Evolutionary conservation across 148 eudicot genomes (phyloP).

Genomic region (Vaccinium vitisidaea): DNA sequence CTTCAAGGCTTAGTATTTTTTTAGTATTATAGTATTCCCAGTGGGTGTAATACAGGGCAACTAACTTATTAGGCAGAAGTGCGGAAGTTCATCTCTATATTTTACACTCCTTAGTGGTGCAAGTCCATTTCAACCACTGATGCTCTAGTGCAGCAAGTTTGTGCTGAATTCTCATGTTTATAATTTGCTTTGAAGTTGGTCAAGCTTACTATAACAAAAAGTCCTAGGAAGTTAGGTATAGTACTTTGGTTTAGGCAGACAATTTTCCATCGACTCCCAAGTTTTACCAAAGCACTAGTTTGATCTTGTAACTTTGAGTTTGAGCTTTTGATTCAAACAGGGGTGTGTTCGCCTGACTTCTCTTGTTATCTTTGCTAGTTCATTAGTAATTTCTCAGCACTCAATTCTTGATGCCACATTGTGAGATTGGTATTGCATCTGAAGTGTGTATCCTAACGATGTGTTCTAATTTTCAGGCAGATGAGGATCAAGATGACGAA

Average conservation of each 20-base stretch:
- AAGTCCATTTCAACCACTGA: neutral
- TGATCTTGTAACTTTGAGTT: neutral
- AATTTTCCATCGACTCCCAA: neutral
- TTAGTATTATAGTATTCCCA: neutral
- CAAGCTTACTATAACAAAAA: neutral
- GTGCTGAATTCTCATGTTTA: neutral
- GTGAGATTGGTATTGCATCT: neutral
- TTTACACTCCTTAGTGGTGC: neutral
- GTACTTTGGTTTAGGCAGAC: neutral
- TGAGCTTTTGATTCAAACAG: neutral
- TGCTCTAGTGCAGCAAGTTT: neutral
- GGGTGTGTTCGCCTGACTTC: neutral
- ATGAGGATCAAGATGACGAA: slow-evolving; percentile 75
- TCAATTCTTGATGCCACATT: neutral
- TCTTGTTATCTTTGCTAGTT: neutral
- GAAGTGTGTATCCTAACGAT: neutral
- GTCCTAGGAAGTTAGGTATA: neutral
- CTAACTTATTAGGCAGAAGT: neutral
- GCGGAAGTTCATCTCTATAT: neutral
- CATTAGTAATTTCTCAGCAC: neutral
- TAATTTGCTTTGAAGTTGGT: neutral
- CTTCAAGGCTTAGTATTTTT: neutral
- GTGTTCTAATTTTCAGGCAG: slow-evolving; percentile 47
- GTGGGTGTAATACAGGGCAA: neutral
- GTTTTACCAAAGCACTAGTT: neutral